These are phyloP conservation scores for Candida silvatica DNA, from an alignment of 805 yeast genomes.

Conservation along the genomic window DNA sequence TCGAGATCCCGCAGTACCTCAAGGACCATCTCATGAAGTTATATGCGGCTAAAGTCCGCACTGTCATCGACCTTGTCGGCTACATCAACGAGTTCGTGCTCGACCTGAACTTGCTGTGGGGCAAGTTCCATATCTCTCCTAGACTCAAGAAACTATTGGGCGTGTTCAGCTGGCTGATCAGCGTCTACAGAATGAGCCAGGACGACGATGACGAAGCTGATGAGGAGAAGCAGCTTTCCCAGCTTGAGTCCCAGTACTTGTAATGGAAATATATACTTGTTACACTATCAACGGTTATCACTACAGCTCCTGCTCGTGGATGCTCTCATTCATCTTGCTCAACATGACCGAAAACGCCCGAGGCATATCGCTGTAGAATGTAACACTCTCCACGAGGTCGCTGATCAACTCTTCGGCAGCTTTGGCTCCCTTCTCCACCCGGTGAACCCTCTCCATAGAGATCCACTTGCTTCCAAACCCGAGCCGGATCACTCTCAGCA, in stretches of 20 bases:
- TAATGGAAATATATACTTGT: background rate
- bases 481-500: slow-evolving; percentile 1
- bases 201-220: slow-evolving; percentile 13
- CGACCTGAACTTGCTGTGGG: slow-evolving; percentile 18
- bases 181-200: slow-evolving; percentile 20
- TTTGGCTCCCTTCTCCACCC: background rate
- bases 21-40: slow-evolving; percentile 13
- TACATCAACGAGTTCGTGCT: slow-evolving; percentile 23
- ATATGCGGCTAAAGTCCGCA: slow-evolving; percentile 17
- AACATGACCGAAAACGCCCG: slow-evolving; percentile 1
- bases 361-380: slow-evolving; percentile 2
- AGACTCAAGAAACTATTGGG: slow-evolving; percentile 14
- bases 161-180: slow-evolving; percentile 21
- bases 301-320: slow-evolving; percentile 3
- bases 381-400: background rate
- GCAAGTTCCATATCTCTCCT: slow-evolving; percentile 15
- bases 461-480: slow-evolving; percentile 1
- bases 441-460: background rate
- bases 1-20: slow-evolving; percentile 6
- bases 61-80: slow-evolving; percentile 21
- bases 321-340: slow-evolving; percentile 3
- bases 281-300: too few relatives aligned
- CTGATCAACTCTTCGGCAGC: slow-evolving; percentile 1
- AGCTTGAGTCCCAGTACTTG: background rate
- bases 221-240: slow-evolving; percentile 9